These are phyloP conservation scores for Penicillium polonicum DNA, from an alignment of 2,329 filamentous ascomycete species.

Conservation along the genomic window DNA sequence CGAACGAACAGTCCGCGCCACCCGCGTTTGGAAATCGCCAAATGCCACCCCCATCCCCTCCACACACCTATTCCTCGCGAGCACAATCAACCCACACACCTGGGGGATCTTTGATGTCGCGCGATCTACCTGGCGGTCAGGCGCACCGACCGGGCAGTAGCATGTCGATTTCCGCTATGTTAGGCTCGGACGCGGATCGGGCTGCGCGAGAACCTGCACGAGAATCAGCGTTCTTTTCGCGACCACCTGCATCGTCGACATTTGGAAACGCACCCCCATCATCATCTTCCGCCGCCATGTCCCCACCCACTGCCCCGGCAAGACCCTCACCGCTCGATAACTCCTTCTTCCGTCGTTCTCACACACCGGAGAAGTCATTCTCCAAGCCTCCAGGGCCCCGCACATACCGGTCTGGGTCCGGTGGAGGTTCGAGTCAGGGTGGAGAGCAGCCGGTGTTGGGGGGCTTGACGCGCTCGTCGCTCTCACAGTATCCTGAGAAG, in stretches of 20 bases:
- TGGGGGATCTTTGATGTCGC: slow-evolving; percentile 44
- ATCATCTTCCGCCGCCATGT: slow-evolving; percentile 43
- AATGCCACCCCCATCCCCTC: slow-evolving; percentile 54
- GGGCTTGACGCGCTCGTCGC: slow-evolving; percentile 29
- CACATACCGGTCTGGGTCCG: slow-evolving; percentile 40
- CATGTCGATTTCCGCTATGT: slow-evolving; percentile 74
- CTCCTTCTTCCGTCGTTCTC: slow-evolving; percentile 62
- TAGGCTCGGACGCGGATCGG: slow-evolving; percentile 56
- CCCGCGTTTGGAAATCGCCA: slow-evolving; percentile 41
- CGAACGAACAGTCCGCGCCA: slow-evolving; percentile 35
- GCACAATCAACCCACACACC: slow-evolving; percentile 41
- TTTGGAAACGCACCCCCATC: slow-evolving; percentile 35
- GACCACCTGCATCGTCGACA: slow-evolving; percentile 40
- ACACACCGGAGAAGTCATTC: slow-evolving; percentile 69
- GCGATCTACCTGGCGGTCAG: slow-evolving; percentile 56
- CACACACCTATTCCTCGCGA: slow-evolving; percentile 48
- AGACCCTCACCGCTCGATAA: slow-evolving; percentile 58
- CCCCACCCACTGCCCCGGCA: slow-evolving; percentile 41
- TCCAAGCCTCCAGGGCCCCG: slow-evolving; percentile 46
- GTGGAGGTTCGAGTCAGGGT: slow-evolving; percentile 28
- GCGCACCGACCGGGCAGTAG: slow-evolving; percentile 59
- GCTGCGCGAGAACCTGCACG: slow-evolving; percentile 46
- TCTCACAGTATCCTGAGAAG: slow-evolving; percentile 39
- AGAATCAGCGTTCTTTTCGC: slow-evolving; percentile 49
- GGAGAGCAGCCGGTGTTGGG: slow-evolving; percentile 37